These are phyloP conservation scores for Lachnellula cervina DNA, from an alignment of 2,329 filamentous ascomycete genomes.

Conservation along the genomic window DNA sequence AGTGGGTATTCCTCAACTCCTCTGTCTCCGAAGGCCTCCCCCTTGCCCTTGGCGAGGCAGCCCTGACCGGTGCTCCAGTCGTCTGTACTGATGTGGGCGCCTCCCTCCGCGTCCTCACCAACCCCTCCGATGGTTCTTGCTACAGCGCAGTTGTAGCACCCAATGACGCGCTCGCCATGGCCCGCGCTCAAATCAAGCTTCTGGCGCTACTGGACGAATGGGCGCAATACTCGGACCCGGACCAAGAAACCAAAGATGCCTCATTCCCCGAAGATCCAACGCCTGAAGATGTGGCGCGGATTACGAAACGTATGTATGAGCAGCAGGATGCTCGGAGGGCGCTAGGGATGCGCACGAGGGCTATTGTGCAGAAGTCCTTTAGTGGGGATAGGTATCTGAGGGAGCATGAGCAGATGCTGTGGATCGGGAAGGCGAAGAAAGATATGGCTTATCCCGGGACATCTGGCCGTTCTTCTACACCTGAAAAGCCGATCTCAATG, in stretches of 20 bases:
- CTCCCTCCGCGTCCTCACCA: constrained; percentile 50
- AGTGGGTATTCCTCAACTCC: constrained; percentile 51
- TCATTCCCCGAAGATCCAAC: constrained; percentile 40
- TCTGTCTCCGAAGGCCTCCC: constrained; percentile 52
- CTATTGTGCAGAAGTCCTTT: constrained; percentile 55
- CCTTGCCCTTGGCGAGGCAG: constrained; percentile 54
- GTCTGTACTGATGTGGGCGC: constrained; percentile 54
- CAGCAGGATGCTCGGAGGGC: constrained; percentile 49
- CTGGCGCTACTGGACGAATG: constrained; percentile 58
- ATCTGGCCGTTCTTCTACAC: neutral
- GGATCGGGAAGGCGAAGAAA: constrained; percentile 34
- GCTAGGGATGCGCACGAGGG: constrained; percentile 53
- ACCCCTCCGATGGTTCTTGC: constrained; percentile 42
- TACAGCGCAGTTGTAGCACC: constrained; percentile 61
- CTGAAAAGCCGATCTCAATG: too few species aligned
- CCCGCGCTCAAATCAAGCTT: constrained; percentile 57
- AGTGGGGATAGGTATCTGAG: constrained; percentile 55
- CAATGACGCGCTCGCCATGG: constrained; percentile 56
- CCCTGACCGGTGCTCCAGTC: constrained; percentile 50
- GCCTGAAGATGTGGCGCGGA: constrained; percentile 43
- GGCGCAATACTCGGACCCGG: constrained; percentile 52
- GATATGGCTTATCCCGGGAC: neutral
- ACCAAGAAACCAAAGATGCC: neutral
- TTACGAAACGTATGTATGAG: constrained; percentile 54
- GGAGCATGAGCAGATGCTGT: constrained; percentile 58